These are phyloP conservation scores for Rosellinia necatrix DNA, from an alignment of 2,329 filamentous ascomycete species.

Conservation along the genomic window DNA sequence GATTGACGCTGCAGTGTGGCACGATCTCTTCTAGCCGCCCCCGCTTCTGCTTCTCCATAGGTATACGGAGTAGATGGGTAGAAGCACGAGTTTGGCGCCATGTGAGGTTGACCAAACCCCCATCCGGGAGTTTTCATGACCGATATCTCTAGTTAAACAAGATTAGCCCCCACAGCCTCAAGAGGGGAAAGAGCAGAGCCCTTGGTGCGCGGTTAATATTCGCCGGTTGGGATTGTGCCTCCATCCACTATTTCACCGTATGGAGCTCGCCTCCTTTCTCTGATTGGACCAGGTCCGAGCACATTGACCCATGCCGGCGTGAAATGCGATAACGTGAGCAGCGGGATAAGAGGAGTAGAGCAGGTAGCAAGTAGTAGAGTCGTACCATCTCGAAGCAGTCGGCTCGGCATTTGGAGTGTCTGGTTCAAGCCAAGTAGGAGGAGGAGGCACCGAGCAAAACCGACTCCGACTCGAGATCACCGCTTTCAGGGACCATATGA, in stretches of 20 bases:
- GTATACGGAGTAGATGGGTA: no score
- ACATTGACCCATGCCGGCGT: background rate
- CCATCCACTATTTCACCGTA: constrained; percentile 12
- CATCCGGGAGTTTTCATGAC: no score
- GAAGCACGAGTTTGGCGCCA: no score
- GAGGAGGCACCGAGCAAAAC: background rate
- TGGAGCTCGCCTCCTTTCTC: background rate
- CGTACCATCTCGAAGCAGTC: background rate
- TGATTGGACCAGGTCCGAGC: background rate
- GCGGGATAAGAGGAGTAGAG: background rate
- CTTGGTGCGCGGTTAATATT: no score
- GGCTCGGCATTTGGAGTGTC: background rate
- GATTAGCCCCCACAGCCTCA: no score
- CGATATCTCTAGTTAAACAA: no score
- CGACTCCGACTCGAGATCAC: background rate
- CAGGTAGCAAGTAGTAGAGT: background rate
- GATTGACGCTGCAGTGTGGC: no score
- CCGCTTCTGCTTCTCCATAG: no score
- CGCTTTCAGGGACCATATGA: background rate
- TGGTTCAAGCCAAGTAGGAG: background rate
- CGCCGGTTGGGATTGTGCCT: no score
- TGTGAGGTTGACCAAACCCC: no score
- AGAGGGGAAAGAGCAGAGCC: no score
- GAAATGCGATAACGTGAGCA: background rate
- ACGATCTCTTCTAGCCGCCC: no score